Percentiles rank a stretch among this genome's conserved stretches.
These are phyloP conservation scores for Lasiodiplodia hormozganensis DNA, from an alignment of 2,329 filamentous ascomycete species.

Conservation along the genomic window DNA sequence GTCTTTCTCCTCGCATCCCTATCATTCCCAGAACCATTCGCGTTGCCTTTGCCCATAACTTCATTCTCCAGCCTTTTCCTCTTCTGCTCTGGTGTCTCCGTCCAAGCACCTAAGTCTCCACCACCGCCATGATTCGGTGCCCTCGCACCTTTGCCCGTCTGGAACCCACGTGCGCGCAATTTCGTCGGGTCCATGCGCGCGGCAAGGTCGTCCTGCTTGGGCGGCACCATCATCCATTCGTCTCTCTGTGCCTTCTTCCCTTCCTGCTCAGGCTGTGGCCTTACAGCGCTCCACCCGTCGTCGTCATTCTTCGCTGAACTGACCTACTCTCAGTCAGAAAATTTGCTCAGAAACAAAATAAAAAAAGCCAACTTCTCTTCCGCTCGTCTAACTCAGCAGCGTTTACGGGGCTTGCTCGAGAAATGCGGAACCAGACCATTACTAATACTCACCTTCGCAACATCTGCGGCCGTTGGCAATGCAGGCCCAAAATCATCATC, in stretches of 20 bases:
- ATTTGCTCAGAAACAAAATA: background rate
- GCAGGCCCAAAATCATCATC: constrained; percentile 57
- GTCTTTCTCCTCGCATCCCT: constrained; percentile 42
- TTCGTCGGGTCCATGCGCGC: constrained; percentile 82
- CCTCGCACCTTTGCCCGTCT: constrained; percentile 68
- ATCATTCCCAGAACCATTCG: constrained; percentile 41
- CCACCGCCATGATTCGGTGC: constrained; percentile 46
- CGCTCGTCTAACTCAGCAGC: too few species aligned
- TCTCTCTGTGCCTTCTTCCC: constrained; percentile 69
- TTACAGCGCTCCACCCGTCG: constrained; percentile 29
- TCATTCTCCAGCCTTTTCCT: constrained; percentile 79
- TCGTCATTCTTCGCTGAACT: background rate
- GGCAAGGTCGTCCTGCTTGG: constrained; percentile 57
- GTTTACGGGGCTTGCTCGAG: too few species aligned
- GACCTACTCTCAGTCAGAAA: background rate
- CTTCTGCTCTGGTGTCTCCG: constrained; percentile 89
- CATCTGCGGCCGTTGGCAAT: constrained; percentile 41
- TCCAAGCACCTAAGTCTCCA: constrained; percentile 74
- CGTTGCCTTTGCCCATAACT: constrained; percentile 73
- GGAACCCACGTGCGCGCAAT: constrained; percentile 81
- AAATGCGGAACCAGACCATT: too few species aligned
- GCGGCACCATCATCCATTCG: constrained; percentile 65
- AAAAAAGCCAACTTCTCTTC: background rate
- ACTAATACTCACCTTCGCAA: constrained; percentile 33
- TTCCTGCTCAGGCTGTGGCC: constrained; percentile 5